These are phyloP conservation scores for Mycena metata DNA, from an alignment of 768 basidiomycete genomes.

Conservation along the genomic window DNA sequence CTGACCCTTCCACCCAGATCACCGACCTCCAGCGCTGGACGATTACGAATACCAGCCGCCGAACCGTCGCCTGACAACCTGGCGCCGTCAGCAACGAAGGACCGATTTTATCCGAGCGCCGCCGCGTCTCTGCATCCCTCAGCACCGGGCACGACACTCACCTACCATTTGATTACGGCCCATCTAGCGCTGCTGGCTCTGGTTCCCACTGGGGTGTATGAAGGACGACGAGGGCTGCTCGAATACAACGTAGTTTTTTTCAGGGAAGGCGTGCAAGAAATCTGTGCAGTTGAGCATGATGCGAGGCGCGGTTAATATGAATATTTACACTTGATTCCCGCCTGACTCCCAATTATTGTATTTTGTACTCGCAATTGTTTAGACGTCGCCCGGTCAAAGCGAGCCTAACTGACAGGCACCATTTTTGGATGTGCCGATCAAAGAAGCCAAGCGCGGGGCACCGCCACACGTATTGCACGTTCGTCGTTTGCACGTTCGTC, in stretches of 20 bases:
- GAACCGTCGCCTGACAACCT: constrained; percentile 35
- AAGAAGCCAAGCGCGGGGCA: too few relatives aligned
- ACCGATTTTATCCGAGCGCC: constrained; percentile 77
- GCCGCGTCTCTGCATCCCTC: constrained; percentile 73
- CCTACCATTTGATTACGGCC: constrained; percentile 85
- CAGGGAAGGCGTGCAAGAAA: constrained; percentile 85
- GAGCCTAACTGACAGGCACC: too few relatives aligned
- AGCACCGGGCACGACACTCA: constrained; percentile 79
- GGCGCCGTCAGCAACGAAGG: constrained; percentile 46
- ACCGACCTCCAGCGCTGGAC: constrained; percentile 46
- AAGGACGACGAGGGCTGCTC: constrained; percentile 78
- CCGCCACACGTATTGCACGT: too few relatives aligned
- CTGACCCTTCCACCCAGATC: constrained; percentile 43
- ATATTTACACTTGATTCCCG: too few relatives aligned
- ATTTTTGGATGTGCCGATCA: too few relatives aligned
- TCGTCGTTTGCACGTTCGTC: too few relatives aligned
- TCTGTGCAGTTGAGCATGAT: constrained; percentile 82
- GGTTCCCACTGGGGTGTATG: constrained; percentile 79
- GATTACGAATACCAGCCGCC: constrained; percentile 41
- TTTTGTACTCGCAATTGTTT: too few relatives aligned
- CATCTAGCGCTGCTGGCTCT: constrained; percentile 80
- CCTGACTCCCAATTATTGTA: too few relatives aligned
- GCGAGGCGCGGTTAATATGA: too few relatives aligned
- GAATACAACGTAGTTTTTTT: constrained; percentile 93
- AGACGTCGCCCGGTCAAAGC: too few relatives aligned